Evolutionary conservation across 495 filamentous ascomycete genomes (phyloP).

Genomic region (Clohesyomyces aquaticus): DNA sequence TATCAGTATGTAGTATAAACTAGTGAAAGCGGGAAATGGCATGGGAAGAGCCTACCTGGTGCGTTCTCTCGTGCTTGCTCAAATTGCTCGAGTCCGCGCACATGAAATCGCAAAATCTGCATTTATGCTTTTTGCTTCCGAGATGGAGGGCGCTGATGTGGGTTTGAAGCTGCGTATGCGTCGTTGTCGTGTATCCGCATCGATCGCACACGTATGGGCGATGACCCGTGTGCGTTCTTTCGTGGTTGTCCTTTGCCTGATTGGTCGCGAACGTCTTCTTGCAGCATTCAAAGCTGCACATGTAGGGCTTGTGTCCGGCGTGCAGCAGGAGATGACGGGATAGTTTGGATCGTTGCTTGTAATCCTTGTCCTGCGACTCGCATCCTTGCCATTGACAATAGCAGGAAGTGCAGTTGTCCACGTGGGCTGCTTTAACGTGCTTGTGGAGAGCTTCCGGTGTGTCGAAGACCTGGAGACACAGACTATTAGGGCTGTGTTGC

Average conservation of each 20-base stretch:
- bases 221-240: constrained; percentile 37
- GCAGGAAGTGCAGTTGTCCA: constrained; percentile 29
- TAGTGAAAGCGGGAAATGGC: neutral
- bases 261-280: constrained; percentile 38
- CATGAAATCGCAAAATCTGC: constrained; percentile 32
- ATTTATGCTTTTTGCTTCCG: constrained; percentile 33
- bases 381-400: constrained; percentile 38
- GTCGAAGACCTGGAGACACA: constrained; percentile 23
- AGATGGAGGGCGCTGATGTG: constrained; percentile 35
- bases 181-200: constrained; percentile 36
- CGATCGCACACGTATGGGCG: constrained; percentile 36
- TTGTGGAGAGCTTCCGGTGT: constrained; percentile 33
- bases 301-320: constrained; percentile 34
- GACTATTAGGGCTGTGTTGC: constrained; percentile 16
- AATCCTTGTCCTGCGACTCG: constrained; percentile 29
- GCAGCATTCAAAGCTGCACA: constrained; percentile 33
- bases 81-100: constrained; percentile 39
- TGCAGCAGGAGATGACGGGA: constrained; percentile 34
- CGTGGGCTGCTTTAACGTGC: constrained; percentile 36
- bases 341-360: constrained; percentile 40
- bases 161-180: constrained; percentile 38
- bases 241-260: constrained; percentile 41
- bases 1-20: constrained; percentile 7
- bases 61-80: constrained; percentile 39
- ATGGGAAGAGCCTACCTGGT: constrained; percentile 18